These are phyloP conservation scores for Pseudopithomyces maydicus DNA, from an alignment of 2,329 filamentous ascomycete species.

Conservation along the genomic window DNA sequence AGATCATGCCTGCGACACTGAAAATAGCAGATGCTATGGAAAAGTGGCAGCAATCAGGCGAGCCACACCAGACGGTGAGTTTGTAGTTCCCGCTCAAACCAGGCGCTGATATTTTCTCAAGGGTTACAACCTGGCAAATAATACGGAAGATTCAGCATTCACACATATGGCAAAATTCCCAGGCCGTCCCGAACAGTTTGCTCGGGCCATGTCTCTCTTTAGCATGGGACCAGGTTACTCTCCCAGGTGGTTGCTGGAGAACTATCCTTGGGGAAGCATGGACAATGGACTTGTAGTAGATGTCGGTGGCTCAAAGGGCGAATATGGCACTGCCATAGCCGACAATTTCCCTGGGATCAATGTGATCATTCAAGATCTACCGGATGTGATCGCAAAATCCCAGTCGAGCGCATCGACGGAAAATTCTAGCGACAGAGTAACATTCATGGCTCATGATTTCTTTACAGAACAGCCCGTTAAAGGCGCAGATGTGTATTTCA, in stretches of 20 bases:
- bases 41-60: slow-evolving; percentile 8
- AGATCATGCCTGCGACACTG: slow-evolving; percentile 5
- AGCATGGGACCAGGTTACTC: slow-evolving; percentile 4
- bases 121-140: slow-evolving; percentile 6
- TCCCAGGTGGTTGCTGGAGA: slow-evolving; percentile 5
- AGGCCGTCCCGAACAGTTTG: slow-evolving; percentile 3
- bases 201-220: slow-evolving; percentile 2
- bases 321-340: slow-evolving; percentile 2
- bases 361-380: slow-evolving; percentile 7
- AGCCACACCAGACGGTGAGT: slow-evolving; percentile 7
- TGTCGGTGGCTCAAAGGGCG: slow-evolving; percentile 9
- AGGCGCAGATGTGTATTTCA: slow-evolving; percentile 52
- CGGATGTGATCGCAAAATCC: neutral
- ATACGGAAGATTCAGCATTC: slow-evolving; percentile 3
- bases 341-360: neutral
- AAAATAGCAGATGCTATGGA: slow-evolving; percentile 8
- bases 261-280: neutral
- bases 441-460: slow-evolving; percentile 12
- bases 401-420: neutral
- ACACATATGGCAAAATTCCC: slow-evolving; percentile 5
- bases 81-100: neutral
- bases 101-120: neutral
- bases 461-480: slow-evolving; percentile 8
- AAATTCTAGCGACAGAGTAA: neutral
- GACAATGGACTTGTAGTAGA: slow-evolving; percentile 3